Base-by-base conservation (phyloP, 2,329 filamentous ascomycete genomes). In the Sarocladium strictum region DNA sequence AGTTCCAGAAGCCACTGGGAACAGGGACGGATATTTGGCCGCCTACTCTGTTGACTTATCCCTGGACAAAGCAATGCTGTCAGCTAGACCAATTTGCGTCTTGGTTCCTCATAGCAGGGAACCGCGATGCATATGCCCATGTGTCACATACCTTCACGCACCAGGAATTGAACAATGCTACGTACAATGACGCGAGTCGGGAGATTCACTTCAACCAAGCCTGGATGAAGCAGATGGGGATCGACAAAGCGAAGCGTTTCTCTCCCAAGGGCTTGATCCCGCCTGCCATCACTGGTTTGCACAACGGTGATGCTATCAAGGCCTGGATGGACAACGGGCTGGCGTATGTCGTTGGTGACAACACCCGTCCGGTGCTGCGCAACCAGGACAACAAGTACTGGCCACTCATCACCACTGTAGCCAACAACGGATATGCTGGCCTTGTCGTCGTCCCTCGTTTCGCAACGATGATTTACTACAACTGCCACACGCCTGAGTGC, bases 101-200 rank as follows among this genome's bases (percentile, higher is more conserved):
- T n/a, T 85, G 80, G 80, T 83, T 81, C 67, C 65, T 71, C 24
- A 75, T 63, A 21, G 9, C 40, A 11, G 37, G 50, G n/a, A 82
- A 84, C 62, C 70, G 73, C 21, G 74, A 84, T 63, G 67, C 69
- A 11, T 85, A 81, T 63, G 77, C 74, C 7, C 76, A 81, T 53
- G 68, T 85, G n/a, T 83, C 80, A 1, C 82, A 85, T 65, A 85
- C 82, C 1, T 85, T 84, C 64, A 80, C 79, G 2, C 82, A 85
- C 58, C 69, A 77, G 59, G 76, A 78, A 58, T 67, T 83, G 56
- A 77, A 84, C 61, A 84, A 84, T 58, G 78, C 80, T 7, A 84
- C 81, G 1, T 84, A 81, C 66, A 62, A 69, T 2, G 82, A 85
- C 60, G 71, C 79, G 1, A 64, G 65, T 55, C 78, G 76, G 59